phyloP scores from a whole-genome alignment of 139 green algal genomes.

The Tetraselmis chui region DNA sequence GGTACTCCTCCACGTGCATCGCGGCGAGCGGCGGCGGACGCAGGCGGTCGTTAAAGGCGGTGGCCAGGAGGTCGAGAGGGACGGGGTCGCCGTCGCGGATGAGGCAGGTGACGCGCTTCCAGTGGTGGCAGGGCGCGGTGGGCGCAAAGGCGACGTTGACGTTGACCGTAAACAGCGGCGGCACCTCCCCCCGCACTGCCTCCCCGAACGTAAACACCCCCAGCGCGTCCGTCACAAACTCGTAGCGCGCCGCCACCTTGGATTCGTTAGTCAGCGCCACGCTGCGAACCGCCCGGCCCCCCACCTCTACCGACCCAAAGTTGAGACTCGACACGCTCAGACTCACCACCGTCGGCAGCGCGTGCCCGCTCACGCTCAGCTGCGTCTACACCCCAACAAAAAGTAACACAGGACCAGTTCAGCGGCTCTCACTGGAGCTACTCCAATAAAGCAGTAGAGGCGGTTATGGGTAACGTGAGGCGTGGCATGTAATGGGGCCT shows the following conservation, averaged over 20 bases:
- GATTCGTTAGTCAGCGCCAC: constrained; percentile 30
- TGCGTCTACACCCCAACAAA: neutral
- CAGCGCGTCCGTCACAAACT: constrained; percentile 26
- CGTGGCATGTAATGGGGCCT: no score
- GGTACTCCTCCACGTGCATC: constrained; percentile 35
- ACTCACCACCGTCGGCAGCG: constrained; percentile 32
- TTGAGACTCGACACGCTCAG: constrained; percentile 29
- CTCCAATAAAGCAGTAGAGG: no score
- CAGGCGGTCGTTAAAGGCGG: constrained; percentile 38
- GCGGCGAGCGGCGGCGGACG: constrained; percentile 42
- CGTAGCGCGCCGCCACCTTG: constrained; percentile 39
- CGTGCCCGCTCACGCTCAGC: constrained; percentile 37
- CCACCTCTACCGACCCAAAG: constrained; percentile 47
- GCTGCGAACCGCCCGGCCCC: neutral
- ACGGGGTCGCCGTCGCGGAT: constrained; percentile 35
- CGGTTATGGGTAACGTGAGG: no score
- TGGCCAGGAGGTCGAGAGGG: constrained; percentile 51
- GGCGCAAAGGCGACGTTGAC: constrained; percentile 47
- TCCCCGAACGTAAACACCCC: constrained; percentile 42
- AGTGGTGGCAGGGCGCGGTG: constrained; percentile 45
- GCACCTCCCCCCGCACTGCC: constrained; percentile 29
- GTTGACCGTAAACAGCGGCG: constrained; percentile 26
- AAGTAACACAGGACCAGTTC: no score
- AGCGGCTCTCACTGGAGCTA: no score
- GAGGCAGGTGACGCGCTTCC: constrained; percentile 42